Evolutionary conservation across 1,284 basidiomycete species (phyloP).

Genomic region (Rhodotorula mucilaginosa): DNA sequence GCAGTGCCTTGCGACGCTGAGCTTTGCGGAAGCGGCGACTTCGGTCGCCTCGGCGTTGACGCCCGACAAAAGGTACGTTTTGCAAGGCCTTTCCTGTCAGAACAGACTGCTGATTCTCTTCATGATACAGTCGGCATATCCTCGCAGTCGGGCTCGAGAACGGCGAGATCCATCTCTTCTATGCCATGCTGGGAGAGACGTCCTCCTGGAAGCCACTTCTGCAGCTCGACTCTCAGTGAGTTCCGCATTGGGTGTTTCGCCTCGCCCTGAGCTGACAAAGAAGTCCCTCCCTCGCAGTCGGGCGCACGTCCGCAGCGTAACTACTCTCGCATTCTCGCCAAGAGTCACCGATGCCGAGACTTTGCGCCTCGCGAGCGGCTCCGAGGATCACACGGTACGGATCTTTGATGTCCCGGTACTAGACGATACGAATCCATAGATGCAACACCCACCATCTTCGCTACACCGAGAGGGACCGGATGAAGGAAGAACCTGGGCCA

Average conservation of each 20-base stretch:
- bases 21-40: slow-evolving; percentile 49
- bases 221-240: slow-evolving; percentile 21
- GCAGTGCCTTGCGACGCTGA: slow-evolving; percentile 44
- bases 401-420: slow-evolving; percentile 43
- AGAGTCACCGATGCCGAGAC: not conserved
- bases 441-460: not conserved
- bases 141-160: slow-evolving; percentile 52
- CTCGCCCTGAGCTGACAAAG: not conserved
- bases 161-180: slow-evolving; percentile 48
- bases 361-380: slow-evolving; percentile 50
- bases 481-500: slow-evolving; percentile 18
- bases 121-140: slow-evolving; percentile 27
- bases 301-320: slow-evolving; percentile 50
- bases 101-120: not conserved
- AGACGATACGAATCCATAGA: not conserved
- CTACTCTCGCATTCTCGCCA: slow-evolving; percentile 44
- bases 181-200: slow-evolving; percentile 33
- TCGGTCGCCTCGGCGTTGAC: slow-evolving; percentile 44
- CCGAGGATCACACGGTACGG: slow-evolving; percentile 52
- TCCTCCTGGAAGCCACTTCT: slow-evolving; percentile 28
- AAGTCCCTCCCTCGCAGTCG: slow-evolving; percentile 32
- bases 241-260: not conserved
- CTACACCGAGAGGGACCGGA: slow-evolving; percentile 26
- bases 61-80: not conserved
- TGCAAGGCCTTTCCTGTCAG: too few species aligned